A percentile compares a stretch with the other conserved stretches of the same genome.
Evolutionary conservation across 2,329 filamentous ascomycete genomes (phyloP).

Genomic region (Cyphellophora attinorum): DNA sequence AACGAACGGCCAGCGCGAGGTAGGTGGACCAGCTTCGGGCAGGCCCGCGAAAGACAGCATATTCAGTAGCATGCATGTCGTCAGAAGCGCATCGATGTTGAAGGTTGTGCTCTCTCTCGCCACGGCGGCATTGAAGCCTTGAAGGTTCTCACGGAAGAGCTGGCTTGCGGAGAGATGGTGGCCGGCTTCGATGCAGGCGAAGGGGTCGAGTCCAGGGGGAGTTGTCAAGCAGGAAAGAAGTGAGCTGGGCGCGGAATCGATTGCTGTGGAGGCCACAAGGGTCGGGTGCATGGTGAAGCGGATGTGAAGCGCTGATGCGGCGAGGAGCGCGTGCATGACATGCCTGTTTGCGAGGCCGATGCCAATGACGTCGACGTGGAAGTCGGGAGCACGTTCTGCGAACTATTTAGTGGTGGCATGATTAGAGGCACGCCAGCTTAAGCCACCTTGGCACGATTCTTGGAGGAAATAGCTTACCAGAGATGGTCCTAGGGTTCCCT

Average conservation of each 20-base stretch:
- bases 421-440: background rate
- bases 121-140: background rate
- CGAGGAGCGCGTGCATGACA: slow-evolving; percentile 1
- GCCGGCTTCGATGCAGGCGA: background rate
- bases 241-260: background rate
- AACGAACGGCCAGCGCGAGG: slow-evolving; percentile 1
- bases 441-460: background rate
- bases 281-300: background rate
- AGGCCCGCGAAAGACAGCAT: background rate
- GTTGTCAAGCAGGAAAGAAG: too few relatives aligned
- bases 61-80: slow-evolving; percentile 1
- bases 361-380: background rate
- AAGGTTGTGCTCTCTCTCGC: background rate
- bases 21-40: background rate
- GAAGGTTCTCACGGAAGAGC: too few relatives aligned
- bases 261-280: too few relatives aligned
- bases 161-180: background rate
- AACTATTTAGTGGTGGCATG: background rate
- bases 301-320: slow-evolving; percentile 1
- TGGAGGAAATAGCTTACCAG: background rate
- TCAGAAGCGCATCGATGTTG: background rate
- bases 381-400: background rate
- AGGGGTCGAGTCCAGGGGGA: background rate
- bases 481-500: background rate
- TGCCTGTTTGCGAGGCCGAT: background rate